A percentile compares a stretch with the other conserved stretches of the same genome.
phyloP scores from a whole-genome alignment of 2,329 filamentous ascomycete species.

The Aureobasidium sp. region DNA sequence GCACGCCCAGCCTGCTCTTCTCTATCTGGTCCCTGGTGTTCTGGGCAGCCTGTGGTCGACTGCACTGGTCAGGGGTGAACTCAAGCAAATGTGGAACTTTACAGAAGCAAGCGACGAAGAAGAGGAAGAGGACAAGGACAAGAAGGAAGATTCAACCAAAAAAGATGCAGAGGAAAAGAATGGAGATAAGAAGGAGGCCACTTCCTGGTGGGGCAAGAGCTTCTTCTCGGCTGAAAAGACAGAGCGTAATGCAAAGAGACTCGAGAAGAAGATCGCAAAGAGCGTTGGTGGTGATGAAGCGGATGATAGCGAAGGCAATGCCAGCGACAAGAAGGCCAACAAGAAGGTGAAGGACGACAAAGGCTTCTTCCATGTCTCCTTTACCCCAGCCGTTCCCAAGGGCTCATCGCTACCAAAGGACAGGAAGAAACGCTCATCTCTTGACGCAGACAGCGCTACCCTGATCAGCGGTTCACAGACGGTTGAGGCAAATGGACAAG shows the following conservation, averaged over 20 bases:
- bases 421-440: neutral
- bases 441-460: neutral
- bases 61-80: slow-evolving; percentile 60
- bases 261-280: slow-evolving; percentile 12
- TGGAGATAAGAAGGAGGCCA: slow-evolving; percentile 16
- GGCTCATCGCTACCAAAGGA: neutral
- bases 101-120: slow-evolving; percentile 52
- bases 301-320: slow-evolving; percentile 4
- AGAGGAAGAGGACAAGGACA: slow-evolving; percentile 16
- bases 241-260: slow-evolving; percentile 18
- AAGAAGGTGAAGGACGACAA: neutral
- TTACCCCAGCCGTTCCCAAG: neutral
- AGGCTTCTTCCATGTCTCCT: slow-evolving; percentile 6
- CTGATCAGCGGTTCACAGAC: neutral
- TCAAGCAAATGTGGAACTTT: slow-evolving; percentile 70
- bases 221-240: slow-evolving; percentile 23
- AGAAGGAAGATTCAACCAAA: slow-evolving; percentile 11
- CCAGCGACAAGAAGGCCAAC: neutral
- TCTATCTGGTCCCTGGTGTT: slow-evolving; percentile 88
- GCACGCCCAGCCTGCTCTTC: slow-evolving; percentile 78
- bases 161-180: slow-evolving; percentile 15
- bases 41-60: slow-evolving; percentile 67
- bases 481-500: neutral
- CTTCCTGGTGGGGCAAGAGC: slow-evolving; percentile 15
- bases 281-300: neutral